These are phyloP conservation scores for Platanthera zijinensis DNA, from an alignment of 106 monocot genomes.

Conservation along the genomic window DNA sequence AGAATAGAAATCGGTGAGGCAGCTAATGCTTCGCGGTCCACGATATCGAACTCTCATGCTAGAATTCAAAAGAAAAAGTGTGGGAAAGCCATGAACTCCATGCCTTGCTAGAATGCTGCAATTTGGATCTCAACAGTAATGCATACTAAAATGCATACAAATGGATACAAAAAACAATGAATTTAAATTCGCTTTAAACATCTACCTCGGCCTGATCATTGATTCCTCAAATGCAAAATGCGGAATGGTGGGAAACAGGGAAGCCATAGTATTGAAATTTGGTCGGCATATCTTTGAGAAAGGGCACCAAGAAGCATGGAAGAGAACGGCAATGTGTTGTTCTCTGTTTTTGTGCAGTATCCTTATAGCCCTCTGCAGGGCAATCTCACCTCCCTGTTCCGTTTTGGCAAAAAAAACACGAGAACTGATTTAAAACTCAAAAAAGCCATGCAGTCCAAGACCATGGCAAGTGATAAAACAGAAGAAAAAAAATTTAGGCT, in stretches of 20 bases:
- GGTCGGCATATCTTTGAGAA: constrained; percentile 71
- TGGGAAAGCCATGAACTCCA: constrained; percentile 90
- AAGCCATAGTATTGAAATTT: constrained; percentile 45
- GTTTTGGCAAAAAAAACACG: no score
- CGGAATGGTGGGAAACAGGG: constrained; percentile 57
- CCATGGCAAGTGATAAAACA: no score
- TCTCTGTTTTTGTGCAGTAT: constrained; percentile 44
- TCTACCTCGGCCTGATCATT: constrained; percentile 65
- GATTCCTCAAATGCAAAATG: constrained; percentile 96
- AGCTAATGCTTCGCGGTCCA: constrained; percentile 63
- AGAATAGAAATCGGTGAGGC: constrained; percentile 59
- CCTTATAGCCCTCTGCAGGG: constrained; percentile 51
- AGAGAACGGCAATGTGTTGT: constrained; percentile 56
- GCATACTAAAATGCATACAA: no score
- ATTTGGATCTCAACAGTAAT: neutral
- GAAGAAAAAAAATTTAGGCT: no score
- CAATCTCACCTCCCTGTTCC: constrained; percentile 51
- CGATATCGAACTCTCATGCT: constrained; percentile 78
- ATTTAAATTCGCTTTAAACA: neutral
- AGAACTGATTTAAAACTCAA: no score
- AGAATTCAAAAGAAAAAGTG: constrained; percentile 81
- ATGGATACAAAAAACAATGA: no score
- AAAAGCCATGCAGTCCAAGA: no score
- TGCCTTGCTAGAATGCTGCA: constrained; percentile 74
- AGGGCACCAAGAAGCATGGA: constrained; percentile 96